Conservation (phyloP, 2,329 filamentous ascomycete species). For the Ophiocordyceps australis region DNA sequence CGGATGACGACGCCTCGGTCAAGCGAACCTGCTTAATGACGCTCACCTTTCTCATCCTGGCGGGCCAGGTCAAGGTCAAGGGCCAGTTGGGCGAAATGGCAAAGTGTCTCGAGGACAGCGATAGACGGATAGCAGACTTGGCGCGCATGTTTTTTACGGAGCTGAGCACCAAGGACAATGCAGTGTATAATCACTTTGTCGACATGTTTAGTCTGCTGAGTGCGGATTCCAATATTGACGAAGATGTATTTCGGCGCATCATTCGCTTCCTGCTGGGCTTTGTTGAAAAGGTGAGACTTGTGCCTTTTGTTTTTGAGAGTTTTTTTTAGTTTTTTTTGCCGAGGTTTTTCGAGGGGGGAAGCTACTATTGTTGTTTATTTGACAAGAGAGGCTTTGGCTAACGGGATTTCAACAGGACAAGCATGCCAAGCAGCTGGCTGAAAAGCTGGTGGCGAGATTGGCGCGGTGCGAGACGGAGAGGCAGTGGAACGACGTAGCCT, state of each 20-base stretch:
- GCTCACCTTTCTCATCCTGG: slow-evolving; percentile 87
- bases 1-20: slow-evolving; percentile 73
- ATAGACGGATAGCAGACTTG: slow-evolving; percentile 83
- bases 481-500: slow-evolving; percentile 96
- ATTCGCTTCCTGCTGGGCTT: slow-evolving; percentile 89
- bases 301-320: slow-evolving; percentile 3
- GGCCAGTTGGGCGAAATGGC: slow-evolving; percentile 98
- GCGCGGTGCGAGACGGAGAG: slow-evolving; percentile 76
- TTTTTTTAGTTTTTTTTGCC: not conserved
- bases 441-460: slow-evolving; percentile 79
- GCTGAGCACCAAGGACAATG: slow-evolving; percentile 93
- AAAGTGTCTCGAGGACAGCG: slow-evolving; percentile 93
- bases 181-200: slow-evolving; percentile 97
- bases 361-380: too few species aligned
- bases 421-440: slow-evolving; percentile 83
- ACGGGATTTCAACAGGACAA: slow-evolving; percentile 65
- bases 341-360: too few species aligned
- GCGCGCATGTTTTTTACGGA: slow-evolving; percentile 98
- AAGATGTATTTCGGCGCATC: slow-evolving; percentile 73
- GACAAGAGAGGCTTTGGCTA: too few species aligned
- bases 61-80: slow-evolving; percentile 98
- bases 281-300: slow-evolving; percentile 69
- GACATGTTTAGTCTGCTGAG: slow-evolving; percentile 95
- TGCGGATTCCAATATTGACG: slow-evolving; percentile 61
- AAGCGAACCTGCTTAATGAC: slow-evolving; percentile 98